Evolutionary conservation across 2,329 filamentous ascomycete genomes (phyloP), one percentile per base, ranked within the genome.

Genomic region (Iodosphaeria phyllophila): DNA sequence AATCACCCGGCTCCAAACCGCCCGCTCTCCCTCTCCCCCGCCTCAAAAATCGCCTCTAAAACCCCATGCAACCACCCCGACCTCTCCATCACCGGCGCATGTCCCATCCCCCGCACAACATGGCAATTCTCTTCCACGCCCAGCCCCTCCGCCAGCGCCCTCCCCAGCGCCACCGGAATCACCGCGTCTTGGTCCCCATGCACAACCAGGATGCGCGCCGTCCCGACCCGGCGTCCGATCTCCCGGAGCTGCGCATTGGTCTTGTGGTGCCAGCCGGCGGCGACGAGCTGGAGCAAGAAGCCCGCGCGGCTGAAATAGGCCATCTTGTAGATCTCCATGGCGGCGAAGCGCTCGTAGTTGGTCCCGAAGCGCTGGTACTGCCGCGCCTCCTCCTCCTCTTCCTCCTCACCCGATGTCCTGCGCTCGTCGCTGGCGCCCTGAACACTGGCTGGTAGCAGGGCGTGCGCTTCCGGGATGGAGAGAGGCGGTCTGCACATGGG

Each of bases 331-430:
- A 91, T 48, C 48, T 92, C 80, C 35, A 74, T 69, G 0, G 83
- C 82, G 14, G 76, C 73, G 41, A 83, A 86, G 5, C 83, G 73
- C 51, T 89, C 76, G 30, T 71, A 82, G 42, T 86, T 89, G 26
- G 60, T 79, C 4, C 62, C 62, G 45, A 89, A 92, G 6, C 46
- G 48, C 18, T 55, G 37, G 28, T 69, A 69, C 0, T 30, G 35
- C 2, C 25, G 30, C 4, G 16, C n/a, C 2, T 20, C 23, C n/a
- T n/a, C n/a, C n/a, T n/a, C n/a, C n/a, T n/a, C n/a, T n/a, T n/a
- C n/a, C n/a, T n/a, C n/a, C n/a, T n/a, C n/a, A n/a, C n/a, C n/a
- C n/a, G n/a, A n/a, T n/a, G n/a, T n/a, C n/a, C n/a, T n/a, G n/a
- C n/a, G n/a, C n/a, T n/a, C n/a, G n/a, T n/a, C n/a, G n/a, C n/a